Evolutionary conservation across 208 protist species (phyloP).

Genomic region (Trypanosoma scelopori): DNA sequence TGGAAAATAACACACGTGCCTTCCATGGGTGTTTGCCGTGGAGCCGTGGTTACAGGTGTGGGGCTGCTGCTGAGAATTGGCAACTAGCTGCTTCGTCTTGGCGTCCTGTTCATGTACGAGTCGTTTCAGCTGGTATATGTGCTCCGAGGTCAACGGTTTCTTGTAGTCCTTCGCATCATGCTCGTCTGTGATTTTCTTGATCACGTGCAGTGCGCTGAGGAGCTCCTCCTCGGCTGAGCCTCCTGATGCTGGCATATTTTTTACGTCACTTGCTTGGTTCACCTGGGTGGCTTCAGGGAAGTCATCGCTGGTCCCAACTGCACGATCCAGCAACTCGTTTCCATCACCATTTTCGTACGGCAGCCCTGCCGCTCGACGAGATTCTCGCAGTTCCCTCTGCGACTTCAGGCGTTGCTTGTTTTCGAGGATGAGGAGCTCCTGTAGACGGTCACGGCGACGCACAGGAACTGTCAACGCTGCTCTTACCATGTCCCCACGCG

Average conservation of each 20-base stretch:
- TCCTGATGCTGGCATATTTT: constrained; percentile 22
- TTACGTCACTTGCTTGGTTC: neutral
- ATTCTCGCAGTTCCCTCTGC: constrained; percentile 53
- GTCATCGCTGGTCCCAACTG: constrained; percentile 18
- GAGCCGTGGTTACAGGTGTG: constrained; percentile 76
- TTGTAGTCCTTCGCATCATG: constrained; percentile 15
- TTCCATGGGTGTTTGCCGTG: constrained; percentile 65
- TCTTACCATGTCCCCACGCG: constrained; percentile 61
- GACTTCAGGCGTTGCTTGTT: constrained; percentile 67
- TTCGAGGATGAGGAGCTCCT: constrained; percentile 87
- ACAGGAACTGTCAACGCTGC: constrained; percentile 65
- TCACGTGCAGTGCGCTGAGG: constrained; percentile 40
- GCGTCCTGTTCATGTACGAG: constrained; percentile 72
- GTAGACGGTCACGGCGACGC: constrained; percentile 83
- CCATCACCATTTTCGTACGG: constrained; percentile 37
- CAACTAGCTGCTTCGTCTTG: constrained; percentile 56
- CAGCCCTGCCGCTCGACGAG: constrained; percentile 56
- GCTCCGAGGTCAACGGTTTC: constrained; percentile 42
- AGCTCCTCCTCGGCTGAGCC: constrained; percentile 75
- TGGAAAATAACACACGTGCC: constrained; percentile 39
- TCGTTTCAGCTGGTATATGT: constrained; percentile 55
- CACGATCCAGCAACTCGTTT: neutral
- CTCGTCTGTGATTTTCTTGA: constrained; percentile 58
- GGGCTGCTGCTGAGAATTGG: constrained; percentile 52
- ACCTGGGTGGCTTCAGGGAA: constrained; percentile 1